Evolutionary conservation across 148 eudicot species (phyloP).

Genomic region (Beta vulgaris): DNA sequence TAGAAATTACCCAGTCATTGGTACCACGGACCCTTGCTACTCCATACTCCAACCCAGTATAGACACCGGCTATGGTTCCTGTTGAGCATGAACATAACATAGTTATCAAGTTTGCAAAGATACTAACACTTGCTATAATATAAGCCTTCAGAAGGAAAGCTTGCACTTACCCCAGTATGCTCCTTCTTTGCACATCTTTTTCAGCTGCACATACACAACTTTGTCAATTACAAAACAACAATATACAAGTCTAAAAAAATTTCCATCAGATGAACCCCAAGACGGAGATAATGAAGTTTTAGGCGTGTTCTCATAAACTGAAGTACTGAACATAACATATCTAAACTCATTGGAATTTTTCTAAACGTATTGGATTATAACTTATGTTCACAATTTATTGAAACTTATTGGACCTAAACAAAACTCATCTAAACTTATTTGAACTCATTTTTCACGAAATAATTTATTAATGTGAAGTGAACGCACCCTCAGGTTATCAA

Average conservation of each 20-base stretch:
- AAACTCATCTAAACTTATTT: too few relatives aligned
- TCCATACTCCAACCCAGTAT: conserved; percentile 89
- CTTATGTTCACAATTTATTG: too few relatives aligned
- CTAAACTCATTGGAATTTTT: too few relatives aligned
- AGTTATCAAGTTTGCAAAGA: background rate
- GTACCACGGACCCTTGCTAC: conserved; percentile 62
- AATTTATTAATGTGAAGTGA: too few relatives aligned
- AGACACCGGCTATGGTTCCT: conserved; percentile 86
- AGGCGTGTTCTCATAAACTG: too few relatives aligned
- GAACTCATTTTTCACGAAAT: too few relatives aligned
- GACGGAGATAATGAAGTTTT: background rate
- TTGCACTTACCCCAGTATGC: conserved; percentile 79
- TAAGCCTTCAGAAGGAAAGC: background rate
- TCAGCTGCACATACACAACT: conserved; percentile 50
- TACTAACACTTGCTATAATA: background rate
- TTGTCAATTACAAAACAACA: background rate
- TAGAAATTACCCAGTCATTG: conserved; percentile 66
- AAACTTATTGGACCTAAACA: too few relatives aligned
- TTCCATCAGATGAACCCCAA: background rate
- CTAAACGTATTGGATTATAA: too few relatives aligned
- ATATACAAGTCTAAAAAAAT: background rate
- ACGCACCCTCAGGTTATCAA: too few relatives aligned
- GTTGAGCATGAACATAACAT: conserved; percentile 10
- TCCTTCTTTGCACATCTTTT: conserved; percentile 92
- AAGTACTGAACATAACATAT: too few relatives aligned